Conservation (phyloP, 495 filamentous ascomycete genomes). For the Xanthoparmelia taractica region DNA sequence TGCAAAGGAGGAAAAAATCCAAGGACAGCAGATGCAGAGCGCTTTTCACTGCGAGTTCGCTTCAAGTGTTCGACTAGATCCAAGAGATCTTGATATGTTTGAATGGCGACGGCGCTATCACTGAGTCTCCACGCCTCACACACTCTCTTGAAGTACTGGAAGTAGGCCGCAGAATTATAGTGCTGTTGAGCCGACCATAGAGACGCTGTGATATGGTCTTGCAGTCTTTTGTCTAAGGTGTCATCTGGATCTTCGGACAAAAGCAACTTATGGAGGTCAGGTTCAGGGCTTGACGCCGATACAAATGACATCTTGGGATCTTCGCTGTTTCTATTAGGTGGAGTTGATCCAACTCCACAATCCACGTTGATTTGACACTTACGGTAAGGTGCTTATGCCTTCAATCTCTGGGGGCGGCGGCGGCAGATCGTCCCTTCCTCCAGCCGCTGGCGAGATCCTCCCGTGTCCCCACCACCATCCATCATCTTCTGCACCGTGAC, state of each 20-base stretch:
- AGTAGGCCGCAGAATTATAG: slow-evolving; percentile 1
- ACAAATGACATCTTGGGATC: background rate
- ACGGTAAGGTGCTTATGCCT: too few species aligned
- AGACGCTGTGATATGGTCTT: background rate
- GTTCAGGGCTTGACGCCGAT: background rate
- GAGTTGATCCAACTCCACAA: too few species aligned
- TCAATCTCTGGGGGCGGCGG: too few species aligned
- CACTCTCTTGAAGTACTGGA: slow-evolving; percentile 2
- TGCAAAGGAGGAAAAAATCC: slow-evolving; percentile 6
- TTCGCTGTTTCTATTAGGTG: background rate
- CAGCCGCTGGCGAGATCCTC: background rate
- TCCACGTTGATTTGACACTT: background rate
- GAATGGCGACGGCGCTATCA: background rate
- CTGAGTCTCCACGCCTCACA: slow-evolving; percentile 11
- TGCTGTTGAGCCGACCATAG: background rate
- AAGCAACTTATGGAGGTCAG: background rate
- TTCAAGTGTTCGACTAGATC: slow-evolving; percentile 6
- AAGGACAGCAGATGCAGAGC: background rate
- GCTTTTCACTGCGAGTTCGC: background rate
- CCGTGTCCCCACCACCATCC: background rate
- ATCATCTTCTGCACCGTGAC: too few species aligned
- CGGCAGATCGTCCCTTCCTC: slow-evolving; percentile 2
- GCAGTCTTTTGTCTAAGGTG: background rate
- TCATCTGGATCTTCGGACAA: background rate
- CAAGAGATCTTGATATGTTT: slow-evolving; percentile 11